phyloP scores from a whole-genome alignment of 73 alveolate genomes.

The Paramecium biaurelia region DNA sequence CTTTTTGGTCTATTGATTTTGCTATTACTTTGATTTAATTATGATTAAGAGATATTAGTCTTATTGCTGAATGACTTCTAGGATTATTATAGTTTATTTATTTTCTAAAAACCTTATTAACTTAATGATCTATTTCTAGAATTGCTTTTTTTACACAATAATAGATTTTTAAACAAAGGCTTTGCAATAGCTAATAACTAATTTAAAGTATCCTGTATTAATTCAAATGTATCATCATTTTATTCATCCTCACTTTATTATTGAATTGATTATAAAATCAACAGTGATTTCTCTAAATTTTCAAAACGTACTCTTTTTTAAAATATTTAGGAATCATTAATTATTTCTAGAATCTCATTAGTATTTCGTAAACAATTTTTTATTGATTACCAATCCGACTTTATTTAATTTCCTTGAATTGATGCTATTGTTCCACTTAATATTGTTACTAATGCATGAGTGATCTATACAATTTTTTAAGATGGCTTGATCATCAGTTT shows the following conservation, averaged over 20 bases:
- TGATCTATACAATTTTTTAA: not conserved
- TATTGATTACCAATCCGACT: not conserved
- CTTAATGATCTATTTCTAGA: not conserved
- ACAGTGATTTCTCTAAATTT: not conserved
- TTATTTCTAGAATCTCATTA: not conserved
- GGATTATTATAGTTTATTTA: not conserved
- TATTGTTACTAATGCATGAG: slow-evolving; percentile 14
- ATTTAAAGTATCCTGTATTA: not conserved
- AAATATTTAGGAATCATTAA: not conserved
- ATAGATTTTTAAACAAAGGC: not conserved
- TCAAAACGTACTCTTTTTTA: slow-evolving; percentile 4
- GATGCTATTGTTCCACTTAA: slow-evolving; percentile 30
- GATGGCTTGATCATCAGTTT: slow-evolving; percentile 37
- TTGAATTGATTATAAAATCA: not conserved
- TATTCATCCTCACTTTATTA: not conserved
- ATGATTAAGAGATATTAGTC: not conserved
- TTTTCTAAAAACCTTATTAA: not conserved
- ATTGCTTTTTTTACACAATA: not conserved
- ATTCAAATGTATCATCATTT: not conserved
- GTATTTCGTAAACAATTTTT: not conserved
- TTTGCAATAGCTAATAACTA: not conserved
- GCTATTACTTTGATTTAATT: not conserved
- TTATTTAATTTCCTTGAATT: not conserved
- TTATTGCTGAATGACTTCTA: not conserved
- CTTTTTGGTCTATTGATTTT: not conserved